These are phyloP conservation scores for Nothophaeocryptopus gaeumannii DNA, from an alignment of 2,329 filamentous ascomycete genomes.

Conservation along the genomic window DNA sequence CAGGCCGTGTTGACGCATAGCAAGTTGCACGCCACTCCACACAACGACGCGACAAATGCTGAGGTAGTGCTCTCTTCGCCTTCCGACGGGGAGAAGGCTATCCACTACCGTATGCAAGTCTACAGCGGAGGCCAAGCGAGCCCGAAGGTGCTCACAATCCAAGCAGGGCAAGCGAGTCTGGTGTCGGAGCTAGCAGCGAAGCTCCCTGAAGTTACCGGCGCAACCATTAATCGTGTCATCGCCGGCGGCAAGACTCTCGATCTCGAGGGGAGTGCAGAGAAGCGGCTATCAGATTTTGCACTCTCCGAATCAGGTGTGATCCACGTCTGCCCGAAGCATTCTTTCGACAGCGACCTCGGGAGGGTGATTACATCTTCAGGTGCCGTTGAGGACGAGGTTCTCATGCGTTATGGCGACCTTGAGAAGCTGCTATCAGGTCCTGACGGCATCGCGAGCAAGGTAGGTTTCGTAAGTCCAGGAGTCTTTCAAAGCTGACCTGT, in stretches of 20 bases:
- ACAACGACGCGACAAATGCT: neutral
- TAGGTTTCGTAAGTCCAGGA: slow-evolving; percentile 1
- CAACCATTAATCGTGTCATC: slow-evolving; percentile 25
- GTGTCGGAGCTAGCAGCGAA: slow-evolving; percentile 23
- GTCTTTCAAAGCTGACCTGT: slow-evolving; percentile 2
- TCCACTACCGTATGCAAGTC: slow-evolving; percentile 23
- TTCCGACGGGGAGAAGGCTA: slow-evolving; percentile 2
- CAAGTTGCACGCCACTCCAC: slow-evolving; percentile 7
- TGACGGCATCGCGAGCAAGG: slow-evolving; percentile 56
- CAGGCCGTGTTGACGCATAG: slow-evolving; percentile 19
- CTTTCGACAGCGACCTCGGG: slow-evolving; percentile 23
- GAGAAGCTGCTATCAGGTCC: slow-evolving; percentile 68
- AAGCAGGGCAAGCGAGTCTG: slow-evolving; percentile 13
- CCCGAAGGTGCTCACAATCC: slow-evolving; percentile 17
- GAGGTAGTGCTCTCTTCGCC: neutral
- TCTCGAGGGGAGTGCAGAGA: slow-evolving; percentile 9
- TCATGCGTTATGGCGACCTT: slow-evolving; percentile 78
- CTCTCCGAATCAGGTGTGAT: slow-evolving; percentile 25
- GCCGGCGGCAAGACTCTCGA: slow-evolving; percentile 25
- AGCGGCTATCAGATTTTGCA: slow-evolving; percentile 21
- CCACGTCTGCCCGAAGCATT: slow-evolving; percentile 28
- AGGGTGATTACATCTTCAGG: slow-evolving; percentile 29
- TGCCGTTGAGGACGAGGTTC: slow-evolving; percentile 72
- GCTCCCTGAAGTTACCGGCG: slow-evolving; percentile 25
- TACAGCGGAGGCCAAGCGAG: slow-evolving; percentile 20